phyloP scores from a whole-genome alignment of 1,284 basidiomycete species.

The Acaromyces ingoldii region DNA sequence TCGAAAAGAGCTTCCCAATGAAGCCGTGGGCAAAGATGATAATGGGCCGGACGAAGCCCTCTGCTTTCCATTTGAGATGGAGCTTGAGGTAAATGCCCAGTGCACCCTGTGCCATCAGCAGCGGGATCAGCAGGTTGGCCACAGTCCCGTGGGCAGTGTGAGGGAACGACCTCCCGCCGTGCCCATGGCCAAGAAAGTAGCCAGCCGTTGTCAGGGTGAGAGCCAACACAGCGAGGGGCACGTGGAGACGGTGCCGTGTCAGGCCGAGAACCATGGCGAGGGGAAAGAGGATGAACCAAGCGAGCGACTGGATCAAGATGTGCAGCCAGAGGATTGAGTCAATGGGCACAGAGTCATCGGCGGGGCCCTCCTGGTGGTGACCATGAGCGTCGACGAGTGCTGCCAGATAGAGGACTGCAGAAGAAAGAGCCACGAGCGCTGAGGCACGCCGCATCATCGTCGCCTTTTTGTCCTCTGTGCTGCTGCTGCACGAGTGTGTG shows the following conservation, averaged over 20 bases:
- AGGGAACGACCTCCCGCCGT: conserved; percentile 42
- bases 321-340: conserved; percentile 45
- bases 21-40: conserved; percentile 71
- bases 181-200: conserved; percentile 42
- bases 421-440: no score
- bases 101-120: conserved; percentile 58
- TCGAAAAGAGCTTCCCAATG: conserved; percentile 77
- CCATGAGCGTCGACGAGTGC: conserved; percentile 23
- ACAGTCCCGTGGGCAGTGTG: conserved; percentile 47
- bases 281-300: conserved; percentile 45
- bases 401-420: neutral
- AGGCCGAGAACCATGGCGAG: conserved; percentile 49
- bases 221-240: conserved; percentile 36
- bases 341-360: conserved; percentile 37
- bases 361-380: conserved; percentile 27
- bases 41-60: conserved; percentile 68
- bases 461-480: no score
- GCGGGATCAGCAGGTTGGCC: conserved; percentile 35
- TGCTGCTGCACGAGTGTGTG: no score
- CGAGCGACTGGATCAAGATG: conserved; percentile 33
- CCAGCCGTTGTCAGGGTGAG: conserved; percentile 35
- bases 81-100: conserved; percentile 87
- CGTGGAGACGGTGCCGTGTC: conserved; percentile 44
- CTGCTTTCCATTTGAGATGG: conserved; percentile 65
- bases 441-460: no score